These are phyloP conservation scores for Coemansia sp. DNA, from an alignment of 192 early-diverging fungal genomes.

Conservation along the genomic window DNA sequence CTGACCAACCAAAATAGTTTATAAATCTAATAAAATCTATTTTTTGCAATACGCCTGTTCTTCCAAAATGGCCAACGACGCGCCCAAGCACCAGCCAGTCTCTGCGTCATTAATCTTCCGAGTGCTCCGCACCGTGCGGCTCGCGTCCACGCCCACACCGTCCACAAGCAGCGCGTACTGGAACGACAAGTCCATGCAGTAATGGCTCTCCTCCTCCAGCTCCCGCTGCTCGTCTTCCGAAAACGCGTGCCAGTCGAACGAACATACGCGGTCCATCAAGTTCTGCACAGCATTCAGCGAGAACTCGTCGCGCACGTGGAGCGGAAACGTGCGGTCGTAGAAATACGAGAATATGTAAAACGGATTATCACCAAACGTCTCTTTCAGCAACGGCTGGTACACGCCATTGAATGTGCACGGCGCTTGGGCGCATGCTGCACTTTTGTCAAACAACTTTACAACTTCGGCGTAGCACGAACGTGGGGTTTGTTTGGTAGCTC, in stretches of 20 bases:
- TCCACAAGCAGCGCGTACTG: conserved; percentile 78
- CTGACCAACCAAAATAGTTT: background rate
- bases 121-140: conserved; percentile 71
- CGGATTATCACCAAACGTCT: conserved; percentile 69
- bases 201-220: conserved; percentile 60
- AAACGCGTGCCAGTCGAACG: conserved; percentile 51
- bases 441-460: conserved; percentile 75
- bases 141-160: conserved; percentile 79
- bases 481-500: conserved; percentile 58
- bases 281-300: conserved; percentile 66
- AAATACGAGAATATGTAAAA: conserved; percentile 97
- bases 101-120: conserved; percentile 92
- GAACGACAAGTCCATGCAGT: conserved; percentile 90
- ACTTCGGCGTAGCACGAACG: conserved; percentile 58
- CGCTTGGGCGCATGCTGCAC: conserved; percentile 53
- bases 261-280: conserved; percentile 71
- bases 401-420: conserved; percentile 93
- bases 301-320: conserved; percentile 72
- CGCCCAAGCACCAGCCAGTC: conserved; percentile 96
- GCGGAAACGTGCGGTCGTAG: conserved; percentile 81
- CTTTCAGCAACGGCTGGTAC: conserved; percentile 78
- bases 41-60: conserved; percentile 40
- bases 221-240: conserved; percentile 55
- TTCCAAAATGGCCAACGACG: conserved; percentile 82
- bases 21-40: background rate